Evolutionary conservation across 345 rosid species (phyloP).

Genomic region (Cochlearia excelsa): DNA sequence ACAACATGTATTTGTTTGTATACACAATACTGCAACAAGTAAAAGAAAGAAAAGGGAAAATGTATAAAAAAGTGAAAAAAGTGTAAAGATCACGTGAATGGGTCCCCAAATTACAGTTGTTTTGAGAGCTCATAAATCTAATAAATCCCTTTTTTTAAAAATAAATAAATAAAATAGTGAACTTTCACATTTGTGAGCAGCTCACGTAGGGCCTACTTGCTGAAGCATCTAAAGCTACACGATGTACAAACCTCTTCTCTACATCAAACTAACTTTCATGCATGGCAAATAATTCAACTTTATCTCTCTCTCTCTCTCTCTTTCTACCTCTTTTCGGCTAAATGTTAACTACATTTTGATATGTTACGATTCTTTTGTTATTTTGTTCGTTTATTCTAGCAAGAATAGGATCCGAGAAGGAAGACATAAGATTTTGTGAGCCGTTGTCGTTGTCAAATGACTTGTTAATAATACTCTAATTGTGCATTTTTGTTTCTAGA

Average conservation of each 20-base stretch:
- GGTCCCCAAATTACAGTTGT: not conserved
- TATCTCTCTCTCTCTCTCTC: no score
- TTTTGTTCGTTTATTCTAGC: no score
- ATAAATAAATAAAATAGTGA: not conserved
- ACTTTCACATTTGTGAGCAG: slow-evolving; percentile 34
- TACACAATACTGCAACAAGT: not conserved
- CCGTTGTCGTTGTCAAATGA: no score
- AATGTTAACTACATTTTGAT: no score
- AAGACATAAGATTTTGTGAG: no score
- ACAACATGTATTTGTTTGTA: not conserved
- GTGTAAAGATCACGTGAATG: slow-evolving; percentile 13
- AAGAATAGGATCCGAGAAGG: no score
- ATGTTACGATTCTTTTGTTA: no score
- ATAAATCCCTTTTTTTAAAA: no score
- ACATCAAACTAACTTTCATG: not conserved
- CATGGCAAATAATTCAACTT: no score
- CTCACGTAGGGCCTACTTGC: slow-evolving; percentile 24
- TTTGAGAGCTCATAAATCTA: not conserved
- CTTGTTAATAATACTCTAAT: no score
- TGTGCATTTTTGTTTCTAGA: no score
- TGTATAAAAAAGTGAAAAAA: slow-evolving; percentile 12
- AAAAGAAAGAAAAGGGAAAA: not conserved
- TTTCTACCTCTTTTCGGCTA: no score
- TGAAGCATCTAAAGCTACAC: slow-evolving; percentile 33
- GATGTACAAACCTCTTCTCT: slow-evolving; percentile 19